Percentiles rank a stretch among this genome's conserved stretches.
phyloP scores from a whole-genome alignment of 805 yeast genomes.

The Pichia heedii region DNA sequence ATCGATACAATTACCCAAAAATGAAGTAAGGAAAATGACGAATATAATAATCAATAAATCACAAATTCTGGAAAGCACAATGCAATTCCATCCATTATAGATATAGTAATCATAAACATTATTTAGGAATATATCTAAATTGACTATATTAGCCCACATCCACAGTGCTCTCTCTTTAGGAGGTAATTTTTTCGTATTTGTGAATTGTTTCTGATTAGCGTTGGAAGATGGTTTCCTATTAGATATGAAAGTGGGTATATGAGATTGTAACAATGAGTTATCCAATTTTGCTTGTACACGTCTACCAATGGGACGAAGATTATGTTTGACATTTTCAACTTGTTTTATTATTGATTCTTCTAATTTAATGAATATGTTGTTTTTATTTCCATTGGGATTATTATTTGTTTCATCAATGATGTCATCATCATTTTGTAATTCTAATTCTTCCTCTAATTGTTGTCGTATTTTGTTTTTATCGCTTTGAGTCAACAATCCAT shows the following conservation, averaged over 20 bases:
- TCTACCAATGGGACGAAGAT: slow-evolving; percentile 14
- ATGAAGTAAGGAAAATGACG: slow-evolving; percentile 70
- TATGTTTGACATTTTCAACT: slow-evolving; percentile 13
- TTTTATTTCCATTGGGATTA: background rate
- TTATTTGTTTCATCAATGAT: background rate
- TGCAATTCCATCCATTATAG: slow-evolving; percentile 78
- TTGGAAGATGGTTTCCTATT: background rate
- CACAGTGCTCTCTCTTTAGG: slow-evolving; percentile 77
- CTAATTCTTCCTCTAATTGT: slow-evolving; percentile 18
- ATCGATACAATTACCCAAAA: slow-evolving; percentile 75
- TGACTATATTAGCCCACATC: slow-evolving; percentile 95
- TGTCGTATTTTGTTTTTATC: slow-evolving; percentile 14
- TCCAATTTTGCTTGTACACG: slow-evolving; percentile 21
- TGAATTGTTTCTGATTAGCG: background rate
- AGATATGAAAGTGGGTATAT: slow-evolving; percentile 9
- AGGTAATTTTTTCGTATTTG: slow-evolving; percentile 33
- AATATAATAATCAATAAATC: slow-evolving; percentile 72
- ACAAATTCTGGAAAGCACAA: slow-evolving; percentile 53
- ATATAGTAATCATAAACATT: slow-evolving; percentile 79
- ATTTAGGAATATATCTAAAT: slow-evolving; percentile 75
- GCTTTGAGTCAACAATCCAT: background rate
- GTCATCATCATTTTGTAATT: slow-evolving; percentile 18
- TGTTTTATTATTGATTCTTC: slow-evolving; percentile 15
- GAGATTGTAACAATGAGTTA: slow-evolving; percentile 6
- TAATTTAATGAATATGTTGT: slow-evolving; percentile 2